Conservation (phyloP, 2,329 filamentous ascomycete genomes). For the Neobulgaria alba region DNA sequence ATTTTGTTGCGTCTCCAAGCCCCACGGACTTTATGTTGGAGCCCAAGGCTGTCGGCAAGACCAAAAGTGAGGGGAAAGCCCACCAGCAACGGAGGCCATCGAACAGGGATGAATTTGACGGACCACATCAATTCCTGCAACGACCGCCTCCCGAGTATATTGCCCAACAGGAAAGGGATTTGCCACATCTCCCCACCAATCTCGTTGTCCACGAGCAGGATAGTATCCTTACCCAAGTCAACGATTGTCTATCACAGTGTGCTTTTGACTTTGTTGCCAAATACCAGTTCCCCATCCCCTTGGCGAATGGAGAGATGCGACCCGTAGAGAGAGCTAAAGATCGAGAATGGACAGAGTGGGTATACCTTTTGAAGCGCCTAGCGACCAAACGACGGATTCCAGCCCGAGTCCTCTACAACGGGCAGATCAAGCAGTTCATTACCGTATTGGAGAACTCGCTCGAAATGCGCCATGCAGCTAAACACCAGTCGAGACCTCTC, state of each 20-base stretch:
- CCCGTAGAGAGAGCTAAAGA: slow-evolving; percentile 66
- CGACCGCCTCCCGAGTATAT: slow-evolving; percentile 62
- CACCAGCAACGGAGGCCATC: slow-evolving; percentile 59
- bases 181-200: slow-evolving; percentile 75
- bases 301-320: slow-evolving; percentile 64
- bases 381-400: slow-evolving; percentile 82
- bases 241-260: slow-evolving; percentile 76
- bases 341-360: slow-evolving; percentile 88
- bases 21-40: slow-evolving; percentile 54
- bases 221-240: slow-evolving; percentile 68
- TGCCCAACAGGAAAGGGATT: slow-evolving; percentile 68
- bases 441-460: slow-evolving; percentile 82
- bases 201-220: slow-evolving; percentile 80
- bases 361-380: slow-evolving; percentile 75
- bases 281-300: slow-evolving; percentile 81
- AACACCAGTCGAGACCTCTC: slow-evolving; percentile 72
- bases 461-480: slow-evolving; percentile 79
- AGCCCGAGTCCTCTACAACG: slow-evolving; percentile 75
- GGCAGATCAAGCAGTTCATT: slow-evolving; percentile 85
- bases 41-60: slow-evolving; percentile 34
- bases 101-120: slow-evolving; percentile 84
- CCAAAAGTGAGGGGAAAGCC: slow-evolving; percentile 39
- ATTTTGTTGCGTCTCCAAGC: slow-evolving; percentile 42
- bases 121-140: slow-evolving; percentile 73
- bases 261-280: slow-evolving; percentile 87